These are phyloP conservation scores for Penicillium coprophilum DNA, from an alignment of 495 filamentous ascomycete species.

Conservation along the genomic window DNA sequence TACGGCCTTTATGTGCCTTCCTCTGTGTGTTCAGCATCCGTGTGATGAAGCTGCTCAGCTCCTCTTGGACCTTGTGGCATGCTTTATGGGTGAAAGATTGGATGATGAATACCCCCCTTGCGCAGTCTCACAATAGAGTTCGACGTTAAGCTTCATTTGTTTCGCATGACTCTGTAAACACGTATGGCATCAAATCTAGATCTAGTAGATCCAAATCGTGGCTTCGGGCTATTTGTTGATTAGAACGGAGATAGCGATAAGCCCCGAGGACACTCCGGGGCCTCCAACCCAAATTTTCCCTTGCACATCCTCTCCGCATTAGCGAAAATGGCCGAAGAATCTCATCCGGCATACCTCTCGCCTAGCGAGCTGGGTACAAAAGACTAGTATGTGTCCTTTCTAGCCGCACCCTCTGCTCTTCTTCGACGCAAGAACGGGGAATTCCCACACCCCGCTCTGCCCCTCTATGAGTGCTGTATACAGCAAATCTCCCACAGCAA, in stretches of 20 bases:
- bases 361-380: slow-evolving; percentile 56
- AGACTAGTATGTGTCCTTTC: slow-evolving; percentile 47
- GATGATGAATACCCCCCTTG: slow-evolving; percentile 31
- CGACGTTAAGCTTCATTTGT: slow-evolving; percentile 4
- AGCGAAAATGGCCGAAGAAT: slow-evolving; percentile 27
- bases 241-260: slow-evolving; percentile 17
- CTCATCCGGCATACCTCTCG: slow-evolving; percentile 44
- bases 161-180: neutral
- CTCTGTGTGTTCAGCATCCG: slow-evolving; percentile 12
- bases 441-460: slow-evolving; percentile 19
- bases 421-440: neutral
- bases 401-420: neutral
- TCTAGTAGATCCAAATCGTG: neutral
- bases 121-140: slow-evolving; percentile 30
- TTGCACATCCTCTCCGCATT: slow-evolving; percentile 7
- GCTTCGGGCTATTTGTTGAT: neutral
- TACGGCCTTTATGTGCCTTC: slow-evolving; percentile 22
- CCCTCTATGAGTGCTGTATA: slow-evolving; percentile 16
- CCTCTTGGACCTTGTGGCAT: neutral
- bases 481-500: neutral
- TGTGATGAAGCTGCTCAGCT: neutral
- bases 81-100: slow-evolving; percentile 15
- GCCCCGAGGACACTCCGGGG: slow-evolving; percentile 10
- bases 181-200: neutral
- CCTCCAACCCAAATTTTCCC: slow-evolving; percentile 23